Conservation (phyloP, 164 flowering plant species). For the Vitis rupestris region DNA sequence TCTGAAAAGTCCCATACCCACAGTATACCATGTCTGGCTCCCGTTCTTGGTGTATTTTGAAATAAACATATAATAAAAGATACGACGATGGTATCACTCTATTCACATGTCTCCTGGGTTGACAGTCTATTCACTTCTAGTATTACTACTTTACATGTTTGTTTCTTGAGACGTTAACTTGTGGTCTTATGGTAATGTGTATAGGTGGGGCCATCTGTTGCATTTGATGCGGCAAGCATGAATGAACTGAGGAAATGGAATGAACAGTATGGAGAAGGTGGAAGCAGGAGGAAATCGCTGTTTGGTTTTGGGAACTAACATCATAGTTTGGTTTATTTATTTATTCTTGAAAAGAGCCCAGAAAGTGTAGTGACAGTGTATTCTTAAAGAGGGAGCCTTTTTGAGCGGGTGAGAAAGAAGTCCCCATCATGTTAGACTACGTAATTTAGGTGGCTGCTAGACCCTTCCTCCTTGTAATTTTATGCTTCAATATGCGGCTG, state of each 20-base stretch:
- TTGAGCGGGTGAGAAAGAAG: slow-evolving; percentile 12
- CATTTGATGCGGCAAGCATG: slow-evolving; percentile 90
- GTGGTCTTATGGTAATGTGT: neutral
- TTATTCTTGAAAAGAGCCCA: slow-evolving; percentile 1
- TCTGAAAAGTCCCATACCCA: too few species aligned
- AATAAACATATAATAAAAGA: too few species aligned
- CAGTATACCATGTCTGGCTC: too few species aligned
- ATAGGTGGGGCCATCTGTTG: slow-evolving; percentile 93
- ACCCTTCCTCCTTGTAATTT: neutral
- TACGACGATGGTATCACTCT: too few species aligned
- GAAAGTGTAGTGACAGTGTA: neutral
- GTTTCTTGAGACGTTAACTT: neutral
- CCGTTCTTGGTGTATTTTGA: too few species aligned
- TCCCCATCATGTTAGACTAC: neutral
- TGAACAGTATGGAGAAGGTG: slow-evolving; percentile 97
- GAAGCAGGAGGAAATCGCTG: slow-evolving; percentile 83
- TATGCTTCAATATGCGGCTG: too few species aligned
- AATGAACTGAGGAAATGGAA: slow-evolving; percentile 97
- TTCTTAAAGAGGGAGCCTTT: neutral
- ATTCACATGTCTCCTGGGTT: too few species aligned
- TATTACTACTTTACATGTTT: too few species aligned
- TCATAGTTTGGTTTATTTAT: neutral
- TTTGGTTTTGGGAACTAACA: slow-evolving; percentile 59
- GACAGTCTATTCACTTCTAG: too few species aligned
- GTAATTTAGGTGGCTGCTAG: neutral